These are phyloP conservation scores for Leccinum aurantiacum DNA, from an alignment of 768 basidiomycete species.

Conservation along the genomic window DNA sequence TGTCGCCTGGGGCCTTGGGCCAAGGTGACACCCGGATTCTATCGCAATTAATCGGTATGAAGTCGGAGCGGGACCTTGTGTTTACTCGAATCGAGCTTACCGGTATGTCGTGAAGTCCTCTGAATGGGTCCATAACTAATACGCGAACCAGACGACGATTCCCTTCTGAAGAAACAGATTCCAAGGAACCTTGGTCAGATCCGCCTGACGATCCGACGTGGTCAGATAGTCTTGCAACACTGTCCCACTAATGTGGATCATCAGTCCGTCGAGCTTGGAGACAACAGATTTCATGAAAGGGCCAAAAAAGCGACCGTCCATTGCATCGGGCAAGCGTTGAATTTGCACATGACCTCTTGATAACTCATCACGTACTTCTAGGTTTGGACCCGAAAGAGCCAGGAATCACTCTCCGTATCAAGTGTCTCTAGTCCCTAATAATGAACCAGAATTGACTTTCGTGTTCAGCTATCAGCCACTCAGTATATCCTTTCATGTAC, in stretches of 20 bases:
- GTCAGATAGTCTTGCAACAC: background rate
- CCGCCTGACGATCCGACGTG: constrained; percentile 3
- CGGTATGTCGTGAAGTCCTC: background rate
- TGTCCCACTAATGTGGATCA: background rate
- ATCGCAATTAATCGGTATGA: background rate
- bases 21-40: background rate
- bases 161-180: constrained; percentile 7
- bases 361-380: background rate
- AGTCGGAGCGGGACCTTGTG: background rate
- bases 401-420: background rate
- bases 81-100: background rate
- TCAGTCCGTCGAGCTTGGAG: background rate
- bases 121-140: background rate
- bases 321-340: background rate
- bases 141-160: constrained; percentile 21
- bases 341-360: background rate
- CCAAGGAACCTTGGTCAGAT: constrained; percentile 20
- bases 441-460: background rate
- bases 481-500: background rate
- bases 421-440: background rate
- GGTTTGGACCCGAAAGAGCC: background rate
- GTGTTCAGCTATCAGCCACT: background rate
- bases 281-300: background rate
- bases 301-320: background rate
- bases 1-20: background rate